Percentiles rank a stretch among this genome's conserved stretches.
Conservation (phyloP, 306 rosid genomes). For the Dalbergia oliveri region DNA sequence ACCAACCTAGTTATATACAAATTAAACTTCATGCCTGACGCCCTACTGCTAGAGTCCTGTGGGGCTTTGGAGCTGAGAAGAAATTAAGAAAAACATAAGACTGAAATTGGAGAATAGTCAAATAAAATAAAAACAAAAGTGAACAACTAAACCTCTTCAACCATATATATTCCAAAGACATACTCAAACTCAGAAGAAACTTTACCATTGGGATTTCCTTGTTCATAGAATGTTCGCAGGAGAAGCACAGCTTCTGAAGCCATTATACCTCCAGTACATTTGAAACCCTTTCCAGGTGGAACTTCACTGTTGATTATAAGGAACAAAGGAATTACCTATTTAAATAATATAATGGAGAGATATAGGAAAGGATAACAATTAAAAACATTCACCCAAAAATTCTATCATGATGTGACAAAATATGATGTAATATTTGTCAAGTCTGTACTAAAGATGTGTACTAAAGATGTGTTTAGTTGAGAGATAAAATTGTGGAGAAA, state of each 20-base stretch:
- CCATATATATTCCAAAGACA: neutral
- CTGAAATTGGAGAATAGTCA: neutral
- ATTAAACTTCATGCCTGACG: constrained; percentile 46
- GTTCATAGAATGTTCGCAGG: constrained; percentile 82
- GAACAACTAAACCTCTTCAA: neutral
- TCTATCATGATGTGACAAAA: neutral
- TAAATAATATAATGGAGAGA: neutral
- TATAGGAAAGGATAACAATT: constrained; percentile 1
- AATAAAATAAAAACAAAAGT: neutral
- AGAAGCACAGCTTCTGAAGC: constrained; percentile 89
- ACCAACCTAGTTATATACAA: too few relatives aligned
- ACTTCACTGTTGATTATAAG: constrained; percentile 52
- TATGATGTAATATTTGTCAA: too few relatives aligned
- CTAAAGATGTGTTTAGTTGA: too few relatives aligned
- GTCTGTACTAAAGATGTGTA: too few relatives aligned
- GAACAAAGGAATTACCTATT: constrained; percentile 37
- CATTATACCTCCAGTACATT: constrained; percentile 89
- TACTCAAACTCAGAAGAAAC: constrained; percentile 28
- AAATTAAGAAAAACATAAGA: constrained; percentile 14
- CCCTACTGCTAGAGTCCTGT: constrained; percentile 62
- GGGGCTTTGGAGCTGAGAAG: constrained; percentile 94
- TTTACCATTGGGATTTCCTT: constrained; percentile 95
- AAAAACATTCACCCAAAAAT: constrained; percentile 10
- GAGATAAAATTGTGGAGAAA: too few relatives aligned
- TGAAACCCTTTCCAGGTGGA: constrained; percentile 63